Evolutionary conservation across 805 yeast species (phyloP), one percentile per base, ranked within the genome.

Genomic region (Torulaspora microellipsoides): DNA sequence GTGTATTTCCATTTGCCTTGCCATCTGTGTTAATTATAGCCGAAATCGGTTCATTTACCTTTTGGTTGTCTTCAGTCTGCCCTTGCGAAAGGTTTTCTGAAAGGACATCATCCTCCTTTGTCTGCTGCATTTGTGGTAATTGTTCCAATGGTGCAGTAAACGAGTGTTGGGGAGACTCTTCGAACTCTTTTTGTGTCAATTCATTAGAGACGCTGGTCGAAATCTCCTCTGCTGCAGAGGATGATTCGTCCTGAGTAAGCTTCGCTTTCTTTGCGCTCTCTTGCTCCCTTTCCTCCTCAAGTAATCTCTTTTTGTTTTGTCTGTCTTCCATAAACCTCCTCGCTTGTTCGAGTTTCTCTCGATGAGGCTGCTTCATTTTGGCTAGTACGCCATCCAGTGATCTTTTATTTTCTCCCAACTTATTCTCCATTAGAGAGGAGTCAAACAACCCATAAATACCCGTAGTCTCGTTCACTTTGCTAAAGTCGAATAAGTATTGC

Each of bases 361-460:
- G 27, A 42, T 58, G 62, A 7, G 48, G 49, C 34, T 50, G 45
- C 27, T 43, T 45, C 7, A 47, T 40, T 31, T 50, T 47, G 11
- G 31, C 43, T 13, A 44, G 40, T 12, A 56, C 44, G 15, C 42
- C 40, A 12, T 47, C 39, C 10, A 45, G 36, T 6, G 42, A 14
- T 9, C 36, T 36, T 11, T 37, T 28, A 31, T 48, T 51, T 11
- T 47, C 39, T 2, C 46, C 36, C 14, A 47, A 49, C 4, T 52
- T 47, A n/a, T 36, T 38, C 8, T 48, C 40, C 25, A 57, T 55
- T 30, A 60, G 32, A 1, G 49, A 17, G 1, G 49, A 42, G 43
- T 68, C 62, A 47, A 66, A 71, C n/a, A 72, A 47, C 2, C 76
- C 76, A 3, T 55, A 55, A 9, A 69, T 43, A 10, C 76, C 76